Conservation (phyloP, 2,329 filamentous ascomycete species). For the Magnaporthiopsis rhizophila region DNA sequence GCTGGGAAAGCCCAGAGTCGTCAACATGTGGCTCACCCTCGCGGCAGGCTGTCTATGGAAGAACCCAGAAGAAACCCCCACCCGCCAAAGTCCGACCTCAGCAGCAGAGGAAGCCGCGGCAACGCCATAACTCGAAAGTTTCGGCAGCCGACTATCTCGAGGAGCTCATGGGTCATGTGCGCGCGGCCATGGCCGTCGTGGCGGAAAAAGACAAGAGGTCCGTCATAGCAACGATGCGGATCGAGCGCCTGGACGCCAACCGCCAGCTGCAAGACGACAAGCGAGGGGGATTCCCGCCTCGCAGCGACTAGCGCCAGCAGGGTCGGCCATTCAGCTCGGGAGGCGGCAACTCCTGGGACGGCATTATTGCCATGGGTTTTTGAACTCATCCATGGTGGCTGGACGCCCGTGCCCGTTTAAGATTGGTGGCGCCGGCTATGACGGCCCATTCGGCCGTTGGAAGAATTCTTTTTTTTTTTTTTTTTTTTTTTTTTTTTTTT, state of each 20-base stretch:
- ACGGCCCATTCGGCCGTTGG: neutral
- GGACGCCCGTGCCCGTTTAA: neutral
- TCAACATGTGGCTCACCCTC: neutral
- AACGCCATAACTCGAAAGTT: neutral
- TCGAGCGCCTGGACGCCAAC: neutral
- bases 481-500: neutral
- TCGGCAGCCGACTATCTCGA: neutral
- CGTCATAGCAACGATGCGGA: neutral
- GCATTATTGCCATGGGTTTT: neutral
- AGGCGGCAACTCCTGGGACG: no score
- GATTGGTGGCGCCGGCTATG: neutral
- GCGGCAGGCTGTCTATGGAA: neutral
- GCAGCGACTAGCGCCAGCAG: no score
- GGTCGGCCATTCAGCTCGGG: no score
- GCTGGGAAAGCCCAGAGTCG: constrained; percentile 2
- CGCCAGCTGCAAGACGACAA: neutral
- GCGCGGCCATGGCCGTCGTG: neutral
- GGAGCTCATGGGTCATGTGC: constrained; percentile 2
- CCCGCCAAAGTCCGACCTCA: neutral
- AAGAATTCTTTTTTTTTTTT: neutral
- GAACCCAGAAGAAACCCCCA: neutral
- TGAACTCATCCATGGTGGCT: neutral
- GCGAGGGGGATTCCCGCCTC: no score
- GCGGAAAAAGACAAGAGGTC: neutral
- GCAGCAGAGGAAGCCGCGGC: neutral